A percentile compares a stretch with the other conserved stretches of the same genome.
phyloP scores from a whole-genome alignment of 2,329 filamentous ascomycete genomes.

The Sporothrix inflata region DNA sequence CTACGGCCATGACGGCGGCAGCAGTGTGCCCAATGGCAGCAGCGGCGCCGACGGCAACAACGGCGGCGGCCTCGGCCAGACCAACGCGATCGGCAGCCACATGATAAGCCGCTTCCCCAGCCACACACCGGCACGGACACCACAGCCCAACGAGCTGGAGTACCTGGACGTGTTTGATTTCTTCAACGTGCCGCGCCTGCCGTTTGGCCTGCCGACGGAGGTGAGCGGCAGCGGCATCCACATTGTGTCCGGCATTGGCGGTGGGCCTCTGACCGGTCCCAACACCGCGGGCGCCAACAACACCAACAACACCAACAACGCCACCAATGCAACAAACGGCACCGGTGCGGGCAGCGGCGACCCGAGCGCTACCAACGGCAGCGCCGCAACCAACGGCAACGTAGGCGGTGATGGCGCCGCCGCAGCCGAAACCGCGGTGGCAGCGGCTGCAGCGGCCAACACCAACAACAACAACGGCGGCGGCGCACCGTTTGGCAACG shows the following conservation, averaged over 20 bases:
- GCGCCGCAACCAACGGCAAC: background rate
- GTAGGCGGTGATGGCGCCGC: background rate
- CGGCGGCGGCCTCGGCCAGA: conserved; percentile 31
- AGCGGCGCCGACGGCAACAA: conserved; percentile 32
- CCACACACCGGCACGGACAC: conserved; percentile 66
- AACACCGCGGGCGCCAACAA: conserved; percentile 26
- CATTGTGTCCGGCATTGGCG: conserved; percentile 21
- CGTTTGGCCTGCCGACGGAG: conserved; percentile 46
- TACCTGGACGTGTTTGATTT: conserved; percentile 94
- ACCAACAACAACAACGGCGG: conserved; percentile 22
- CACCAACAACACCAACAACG: background rate
- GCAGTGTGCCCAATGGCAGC: background rate
- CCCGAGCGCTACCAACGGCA: background rate
- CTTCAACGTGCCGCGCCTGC: conserved; percentile 84
- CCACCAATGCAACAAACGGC: background rate
- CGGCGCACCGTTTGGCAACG: conserved; percentile 50
- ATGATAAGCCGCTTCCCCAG: conserved; percentile 53
- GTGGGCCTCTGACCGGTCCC: background rate
- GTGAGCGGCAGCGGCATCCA: conserved; percentile 26
- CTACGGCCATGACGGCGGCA: conserved; percentile 18
- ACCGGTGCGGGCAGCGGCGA: background rate
- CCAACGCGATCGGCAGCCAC: conserved; percentile 34
- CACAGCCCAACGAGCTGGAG: conserved; percentile 80
- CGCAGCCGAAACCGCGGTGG: background rate
- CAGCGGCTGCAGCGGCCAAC: conserved; percentile 19